phyloP scores from a whole-genome alignment of 306 rosid species.

The Glycine tomentella region DNA sequence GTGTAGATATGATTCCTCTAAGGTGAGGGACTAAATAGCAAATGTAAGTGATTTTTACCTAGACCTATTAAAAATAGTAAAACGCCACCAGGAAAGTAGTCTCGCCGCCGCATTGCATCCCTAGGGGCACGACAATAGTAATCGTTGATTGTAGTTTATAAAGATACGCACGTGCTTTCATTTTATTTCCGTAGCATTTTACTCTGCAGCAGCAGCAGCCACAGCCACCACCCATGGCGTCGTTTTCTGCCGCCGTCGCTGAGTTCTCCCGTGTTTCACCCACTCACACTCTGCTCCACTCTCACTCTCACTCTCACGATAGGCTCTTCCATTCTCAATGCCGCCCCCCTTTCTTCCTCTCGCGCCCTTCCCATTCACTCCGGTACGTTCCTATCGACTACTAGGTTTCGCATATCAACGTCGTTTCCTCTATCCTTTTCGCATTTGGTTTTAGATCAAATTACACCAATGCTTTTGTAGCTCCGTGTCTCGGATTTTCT shows the following conservation, averaged over 20 bases:
- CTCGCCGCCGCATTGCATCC: background rate
- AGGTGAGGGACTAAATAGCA: no score
- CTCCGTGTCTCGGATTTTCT: background rate
- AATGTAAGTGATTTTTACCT: background rate
- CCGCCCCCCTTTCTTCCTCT: conserved; percentile 42
- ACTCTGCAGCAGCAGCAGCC: background rate
- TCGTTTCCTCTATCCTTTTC: background rate
- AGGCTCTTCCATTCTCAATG: conserved; percentile 50
- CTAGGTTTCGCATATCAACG: background rate
- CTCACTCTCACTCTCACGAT: background rate
- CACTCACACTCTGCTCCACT: conserved; percentile 3
- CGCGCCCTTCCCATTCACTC: conserved; percentile 41
- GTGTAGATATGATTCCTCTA: no score
- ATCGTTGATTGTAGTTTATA: no score
- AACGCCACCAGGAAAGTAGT: background rate
- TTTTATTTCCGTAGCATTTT: no score
- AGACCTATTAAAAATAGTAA: background rate
- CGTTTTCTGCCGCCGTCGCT: conserved; percentile 49
- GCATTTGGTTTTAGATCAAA: background rate
- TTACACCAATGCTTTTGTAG: background rate
- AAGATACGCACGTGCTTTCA: no score
- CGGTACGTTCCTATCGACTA: conserved; percentile 40
- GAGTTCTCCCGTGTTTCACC: conserved; percentile 44
- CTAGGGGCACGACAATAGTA: background rate
- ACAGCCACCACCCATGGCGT: conserved; percentile 51